Evolutionary conservation across 352 stramenopile genomes (phyloP).

Genomic region (Pythium sukuiense): DNA sequence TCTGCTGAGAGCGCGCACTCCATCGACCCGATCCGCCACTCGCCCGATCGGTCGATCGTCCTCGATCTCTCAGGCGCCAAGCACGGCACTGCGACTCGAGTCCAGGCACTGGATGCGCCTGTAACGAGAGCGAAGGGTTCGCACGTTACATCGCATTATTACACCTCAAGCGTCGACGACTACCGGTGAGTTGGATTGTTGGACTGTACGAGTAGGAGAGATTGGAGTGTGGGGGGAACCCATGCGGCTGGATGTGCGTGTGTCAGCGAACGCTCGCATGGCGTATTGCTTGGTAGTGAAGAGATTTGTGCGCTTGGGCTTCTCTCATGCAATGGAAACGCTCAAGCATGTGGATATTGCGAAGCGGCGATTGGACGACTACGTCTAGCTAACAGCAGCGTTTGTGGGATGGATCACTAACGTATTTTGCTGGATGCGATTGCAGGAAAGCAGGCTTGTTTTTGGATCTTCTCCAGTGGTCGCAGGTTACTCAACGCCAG

Average conservation of each 20-base stretch:
- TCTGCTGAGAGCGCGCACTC: conserved; percentile 15
- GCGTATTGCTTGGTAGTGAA: no score
- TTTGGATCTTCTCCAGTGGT: background rate
- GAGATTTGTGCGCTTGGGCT: no score
- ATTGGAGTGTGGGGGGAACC: background rate
- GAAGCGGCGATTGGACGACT: no score
- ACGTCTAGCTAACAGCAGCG: background rate
- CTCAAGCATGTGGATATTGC: no score
- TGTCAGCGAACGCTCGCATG: no score
- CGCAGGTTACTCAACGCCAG: background rate
- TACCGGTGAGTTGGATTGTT: background rate
- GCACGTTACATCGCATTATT: conserved; percentile 2
- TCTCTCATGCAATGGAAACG: no score
- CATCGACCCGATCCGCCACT: conserved; percentile 17
- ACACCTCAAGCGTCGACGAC: background rate
- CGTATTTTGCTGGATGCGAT: background rate
- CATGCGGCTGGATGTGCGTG: background rate
- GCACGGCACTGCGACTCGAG: background rate
- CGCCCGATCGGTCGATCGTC: conserved; percentile 1
- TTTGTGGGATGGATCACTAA: background rate
- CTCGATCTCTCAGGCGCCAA: background rate
- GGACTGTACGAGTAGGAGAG: background rate
- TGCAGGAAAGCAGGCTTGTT: background rate
- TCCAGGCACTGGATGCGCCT: background rate
- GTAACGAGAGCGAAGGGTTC: background rate